Percentiles rank a stretch among this genome's conserved stretches.
These are phyloP conservation scores for Jacaranda mimosifolia DNA, from an alignment of 257 asterid genomes.

Conservation along the genomic window DNA sequence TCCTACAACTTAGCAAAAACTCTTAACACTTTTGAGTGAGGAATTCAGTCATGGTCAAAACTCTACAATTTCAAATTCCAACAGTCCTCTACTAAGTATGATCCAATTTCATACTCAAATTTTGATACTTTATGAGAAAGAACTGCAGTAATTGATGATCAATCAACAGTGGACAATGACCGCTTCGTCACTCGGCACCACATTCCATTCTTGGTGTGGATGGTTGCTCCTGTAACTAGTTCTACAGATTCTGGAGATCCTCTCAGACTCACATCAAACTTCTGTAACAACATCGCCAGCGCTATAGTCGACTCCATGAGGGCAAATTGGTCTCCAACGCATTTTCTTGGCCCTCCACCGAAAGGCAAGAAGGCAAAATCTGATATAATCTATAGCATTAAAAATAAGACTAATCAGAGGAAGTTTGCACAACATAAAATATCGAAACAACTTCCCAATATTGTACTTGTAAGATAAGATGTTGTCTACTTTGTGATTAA, in stretches of 20 bases:
- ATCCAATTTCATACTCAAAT: neutral
- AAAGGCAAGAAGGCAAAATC: slow-evolving; percentile 97
- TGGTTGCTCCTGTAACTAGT: slow-evolving; percentile 94
- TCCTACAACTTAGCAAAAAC: too few relatives aligned
- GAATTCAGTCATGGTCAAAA: too few relatives aligned
- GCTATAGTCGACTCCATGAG: slow-evolving; percentile 97
- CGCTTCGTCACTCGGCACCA: slow-evolving; percentile 89
- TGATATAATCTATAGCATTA: slow-evolving; percentile 60
- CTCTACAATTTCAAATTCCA: neutral
- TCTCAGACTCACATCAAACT: slow-evolving; percentile 54
- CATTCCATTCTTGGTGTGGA: slow-evolving; percentile 88
- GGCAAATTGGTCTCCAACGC: slow-evolving; percentile 98
- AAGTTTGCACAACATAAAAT: neutral
- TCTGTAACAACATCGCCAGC: slow-evolving; percentile 75
- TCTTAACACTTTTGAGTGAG: too few relatives aligned
- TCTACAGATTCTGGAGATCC: slow-evolving; percentile 76
- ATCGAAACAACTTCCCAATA: neutral
- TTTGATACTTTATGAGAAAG: neutral
- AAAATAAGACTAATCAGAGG: neutral
- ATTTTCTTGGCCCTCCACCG: slow-evolving; percentile 97
- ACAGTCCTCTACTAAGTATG: neutral
- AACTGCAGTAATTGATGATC: slow-evolving; percentile 10
- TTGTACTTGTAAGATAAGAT: neutral
- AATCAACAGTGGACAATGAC: slow-evolving; percentile 25
- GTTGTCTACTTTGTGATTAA: neutral